Conservation (phyloP, 768 basidiomycete species). For the Collybiopsis confluens region DNA sequence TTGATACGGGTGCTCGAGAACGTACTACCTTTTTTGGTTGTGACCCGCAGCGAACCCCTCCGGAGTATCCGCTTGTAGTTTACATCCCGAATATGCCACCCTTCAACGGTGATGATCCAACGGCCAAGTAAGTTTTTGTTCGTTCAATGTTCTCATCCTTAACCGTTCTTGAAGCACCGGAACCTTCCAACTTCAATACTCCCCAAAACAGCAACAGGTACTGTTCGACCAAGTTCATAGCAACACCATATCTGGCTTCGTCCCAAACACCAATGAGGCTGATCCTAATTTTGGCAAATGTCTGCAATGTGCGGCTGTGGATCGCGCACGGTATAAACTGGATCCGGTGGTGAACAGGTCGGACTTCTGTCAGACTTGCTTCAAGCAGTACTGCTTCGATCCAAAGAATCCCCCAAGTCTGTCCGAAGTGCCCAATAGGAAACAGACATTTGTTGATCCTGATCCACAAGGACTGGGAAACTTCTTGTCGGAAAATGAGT, state of each 20-base stretch:
- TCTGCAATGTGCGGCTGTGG: constrained; percentile 42
- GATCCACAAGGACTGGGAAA: constrained; percentile 43
- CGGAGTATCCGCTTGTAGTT: constrained; percentile 63
- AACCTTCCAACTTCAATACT: constrained; percentile 62
- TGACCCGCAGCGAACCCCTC: constrained; percentile 42
- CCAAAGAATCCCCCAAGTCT: constrained; percentile 15
- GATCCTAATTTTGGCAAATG: constrained; percentile 54
- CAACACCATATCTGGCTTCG: constrained; percentile 57
- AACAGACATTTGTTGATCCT: constrained; percentile 47
- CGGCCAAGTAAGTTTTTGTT: constrained; percentile 49
- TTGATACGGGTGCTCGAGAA: constrained; percentile 55
- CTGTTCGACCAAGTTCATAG: constrained; percentile 60
- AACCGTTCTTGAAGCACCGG: constrained; percentile 33
- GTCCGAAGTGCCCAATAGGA: constrained; percentile 29
- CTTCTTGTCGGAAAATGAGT: constrained; percentile 44
- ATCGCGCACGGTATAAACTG: constrained; percentile 24
- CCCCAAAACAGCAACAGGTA: constrained; percentile 43
- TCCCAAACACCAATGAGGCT: constrained; percentile 50
- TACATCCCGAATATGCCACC: constrained; percentile 78
- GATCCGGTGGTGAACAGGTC: constrained; percentile 19
- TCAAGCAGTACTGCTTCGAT: constrained; percentile 29
- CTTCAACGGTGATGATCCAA: constrained; percentile 51
- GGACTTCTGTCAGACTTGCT: constrained; percentile 24
- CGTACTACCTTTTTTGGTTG: constrained; percentile 82
- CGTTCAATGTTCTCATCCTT: background rate